A percentile compares a stretch with the other conserved stretches of the same genome.
These are phyloP conservation scores for Betula pendula DNA, from an alignment of 306 rosid genomes.

Conservation along the genomic window DNA sequence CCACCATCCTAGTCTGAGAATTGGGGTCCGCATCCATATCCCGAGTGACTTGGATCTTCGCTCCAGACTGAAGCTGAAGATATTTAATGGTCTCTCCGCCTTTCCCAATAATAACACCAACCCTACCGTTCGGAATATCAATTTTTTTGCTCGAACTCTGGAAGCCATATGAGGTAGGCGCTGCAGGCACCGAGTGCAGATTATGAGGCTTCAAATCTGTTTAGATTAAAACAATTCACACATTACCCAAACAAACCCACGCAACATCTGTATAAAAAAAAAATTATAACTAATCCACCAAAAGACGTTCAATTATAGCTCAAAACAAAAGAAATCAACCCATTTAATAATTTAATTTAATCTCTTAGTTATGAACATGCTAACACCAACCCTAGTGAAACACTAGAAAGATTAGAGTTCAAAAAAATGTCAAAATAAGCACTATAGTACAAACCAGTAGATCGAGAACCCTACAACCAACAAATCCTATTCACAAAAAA, in stretches of 20 bases:
- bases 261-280: neutral
- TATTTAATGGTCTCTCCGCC: conserved; percentile 95
- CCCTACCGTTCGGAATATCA: conserved; percentile 90
- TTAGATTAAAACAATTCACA: neutral
- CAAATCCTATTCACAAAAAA: neutral
- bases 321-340: neutral
- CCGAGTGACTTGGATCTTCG: conserved; percentile 93
- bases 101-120: conserved; percentile 95
- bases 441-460: too few species aligned
- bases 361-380: too few species aligned
- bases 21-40: conserved; percentile 86
- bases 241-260: neutral
- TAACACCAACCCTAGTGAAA: neutral
- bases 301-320: neutral
- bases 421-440: too few species aligned
- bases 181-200: conserved; percentile 47
- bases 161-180: conserved; percentile 64
- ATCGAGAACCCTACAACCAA: neutral
- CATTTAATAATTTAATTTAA: neutral
- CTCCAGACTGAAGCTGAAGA: conserved; percentile 93
- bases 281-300: neutral
- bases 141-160: conserved; percentile 78
- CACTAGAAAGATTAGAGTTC: neutral
- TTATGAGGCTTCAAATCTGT: conserved; percentile 57
- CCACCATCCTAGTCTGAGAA: conserved; percentile 63